Base-by-base conservation (phyloP, 805 yeast species). In the Debaryomyces hansenii region DNA sequence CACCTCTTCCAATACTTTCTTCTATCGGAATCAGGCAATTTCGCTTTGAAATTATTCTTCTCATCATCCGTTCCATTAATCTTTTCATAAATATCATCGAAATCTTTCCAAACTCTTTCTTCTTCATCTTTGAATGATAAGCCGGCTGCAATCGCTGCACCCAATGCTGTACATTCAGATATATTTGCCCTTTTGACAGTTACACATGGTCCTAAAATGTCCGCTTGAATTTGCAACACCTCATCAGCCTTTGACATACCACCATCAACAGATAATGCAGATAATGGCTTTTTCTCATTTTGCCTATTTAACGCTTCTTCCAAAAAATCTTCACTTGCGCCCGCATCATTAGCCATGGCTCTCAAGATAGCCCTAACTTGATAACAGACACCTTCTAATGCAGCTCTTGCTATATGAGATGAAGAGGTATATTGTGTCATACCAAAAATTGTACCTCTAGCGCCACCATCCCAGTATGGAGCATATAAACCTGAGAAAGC, bases 121-220 rank as follows among this genome's bases (percentile, higher is more conserved):
- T 72, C 55, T 45, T 61, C 67, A 50, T 71, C 66, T 46, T 68
- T 67, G 11, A 82, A 70, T 12, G 80, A 71, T 58, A 90, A 71
- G 10, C 97, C 96, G 2, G 98, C 96, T 24, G 97, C 97, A 54
- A 92, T 87, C 4, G 97, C 97, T 6, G 96, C 96, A 24, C 98
- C 98, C 51, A 91, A 77, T 0, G 97, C 97, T 4, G 97, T 91
- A 62, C 96, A 90, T 67, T 91, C 98, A 31, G 89, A 74, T 64
- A 85, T 87, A 28, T 82, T 78, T 1, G 97, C 90, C 57, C 97
- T 77, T 55, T 81, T 79, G 37, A 91, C 92, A 21, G 84, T 82
- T 33, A 85, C 87, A 67, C 90, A 82, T 1, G 94, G 92, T 3
- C 97, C 97, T 55, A 90, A 75, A 51, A 91, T 84, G 64, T 91